Conservation (phyloP, 768 basidiomycete genomes). For the Pisolithus microcarpus region DNA sequence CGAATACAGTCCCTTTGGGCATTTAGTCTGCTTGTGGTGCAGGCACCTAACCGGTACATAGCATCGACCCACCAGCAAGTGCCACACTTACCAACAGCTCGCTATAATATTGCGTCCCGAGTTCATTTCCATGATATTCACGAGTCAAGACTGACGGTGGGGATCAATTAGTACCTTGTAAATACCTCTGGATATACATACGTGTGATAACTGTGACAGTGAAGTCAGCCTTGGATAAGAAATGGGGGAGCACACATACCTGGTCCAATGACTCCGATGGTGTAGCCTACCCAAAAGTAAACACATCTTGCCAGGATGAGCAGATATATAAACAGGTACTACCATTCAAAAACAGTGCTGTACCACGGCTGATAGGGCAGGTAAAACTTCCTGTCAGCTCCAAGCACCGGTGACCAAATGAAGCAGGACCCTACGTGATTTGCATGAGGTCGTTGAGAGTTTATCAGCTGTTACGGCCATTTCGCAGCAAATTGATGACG, state of each 20-base stretch:
- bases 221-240: neutral
- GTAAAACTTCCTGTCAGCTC: too few relatives aligned
- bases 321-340: conserved; percentile 1
- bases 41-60: conserved; percentile 39
- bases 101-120: conserved; percentile 51
- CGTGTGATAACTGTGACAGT: conserved; percentile 54
- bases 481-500: too few relatives aligned
- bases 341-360: conserved; percentile 86
- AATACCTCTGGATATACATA: conserved; percentile 26
- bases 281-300: conserved; percentile 50
- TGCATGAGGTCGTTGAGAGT: too few relatives aligned
- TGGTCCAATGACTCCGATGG: conserved; percentile 71
- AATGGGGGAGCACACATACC: conserved; percentile 44
- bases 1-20: conserved; percentile 79
- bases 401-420: neutral
- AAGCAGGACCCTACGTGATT: conserved; percentile 50
- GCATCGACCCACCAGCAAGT: conserved; percentile 78
- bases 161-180: neutral
- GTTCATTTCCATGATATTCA: conserved; percentile 54
- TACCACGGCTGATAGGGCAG: conserved; percentile 52
- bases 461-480: too few relatives aligned
- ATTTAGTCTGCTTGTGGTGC: conserved; percentile 62
- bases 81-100: conserved; percentile 57
- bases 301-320: conserved; percentile 2
- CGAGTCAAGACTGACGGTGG: conserved; percentile 51